A percentile compares a stretch with the other conserved stretches of the same genome.
Conservation (phyloP, 805 yeast genomes). For the Candida insectalens region DNA sequence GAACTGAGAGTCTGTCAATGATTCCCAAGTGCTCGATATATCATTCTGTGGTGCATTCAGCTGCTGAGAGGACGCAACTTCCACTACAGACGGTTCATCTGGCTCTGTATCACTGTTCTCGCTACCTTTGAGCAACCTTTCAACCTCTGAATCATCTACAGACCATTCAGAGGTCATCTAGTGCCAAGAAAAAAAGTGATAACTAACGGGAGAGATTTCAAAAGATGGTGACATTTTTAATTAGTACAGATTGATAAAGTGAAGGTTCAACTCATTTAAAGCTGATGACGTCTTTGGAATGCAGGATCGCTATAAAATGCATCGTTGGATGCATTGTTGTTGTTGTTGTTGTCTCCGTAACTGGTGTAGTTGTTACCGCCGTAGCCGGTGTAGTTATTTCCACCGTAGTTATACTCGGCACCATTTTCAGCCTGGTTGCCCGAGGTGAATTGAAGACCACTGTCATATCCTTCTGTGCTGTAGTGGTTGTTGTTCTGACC, state of each 20-base stretch:
- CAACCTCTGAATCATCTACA: constrained; percentile 16
- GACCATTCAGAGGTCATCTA: too few species aligned
- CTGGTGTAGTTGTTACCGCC: neutral
- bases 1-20: constrained; percentile 30
- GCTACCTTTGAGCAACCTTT: constrained; percentile 6
- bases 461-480: neutral
- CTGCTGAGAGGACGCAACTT: constrained; percentile 3
- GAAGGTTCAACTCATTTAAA: too few species aligned
- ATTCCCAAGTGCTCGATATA: constrained; percentile 17
- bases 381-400: neutral
- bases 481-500: neutral
- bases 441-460: neutral
- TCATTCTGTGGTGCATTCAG: constrained; percentile 7
- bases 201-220: too few species aligned
- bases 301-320: neutral
- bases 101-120: neutral
- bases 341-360: neutral
- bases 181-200: too few species aligned
- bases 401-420: too few species aligned
- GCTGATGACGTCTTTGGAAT: neutral
- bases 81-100: neutral
- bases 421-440: neutral
- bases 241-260: too few species aligned
- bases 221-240: too few species aligned
- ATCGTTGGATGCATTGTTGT: constrained; percentile 1